Evolutionary conservation across 176 grass and related monocot genomes (phyloP).

Genomic region (Zizania latifolia): DNA sequence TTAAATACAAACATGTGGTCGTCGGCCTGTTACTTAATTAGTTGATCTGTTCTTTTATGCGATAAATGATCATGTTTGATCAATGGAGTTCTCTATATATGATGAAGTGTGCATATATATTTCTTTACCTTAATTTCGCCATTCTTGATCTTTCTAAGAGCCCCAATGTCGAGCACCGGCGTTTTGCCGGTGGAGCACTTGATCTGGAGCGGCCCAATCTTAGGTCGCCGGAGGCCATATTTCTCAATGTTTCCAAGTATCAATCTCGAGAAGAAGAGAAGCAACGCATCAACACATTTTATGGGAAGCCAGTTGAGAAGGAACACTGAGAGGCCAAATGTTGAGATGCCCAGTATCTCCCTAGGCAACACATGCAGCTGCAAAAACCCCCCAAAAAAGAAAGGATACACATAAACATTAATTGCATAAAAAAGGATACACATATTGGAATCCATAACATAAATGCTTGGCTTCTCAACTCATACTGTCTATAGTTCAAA

Average conservation of each 20-base stretch:
- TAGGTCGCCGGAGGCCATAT: conserved; percentile 49
- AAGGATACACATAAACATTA: too few relatives aligned
- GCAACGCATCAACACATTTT: conserved; percentile 50
- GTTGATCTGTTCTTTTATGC: too few relatives aligned
- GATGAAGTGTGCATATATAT: background rate
- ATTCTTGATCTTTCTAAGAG: conserved; percentile 59
- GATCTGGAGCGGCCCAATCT: conserved; percentile 62
- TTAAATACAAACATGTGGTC: too few relatives aligned
- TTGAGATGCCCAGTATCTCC: conserved; percentile 79
- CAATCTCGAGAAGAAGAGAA: conserved; percentile 62
- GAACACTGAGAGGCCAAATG: conserved; percentile 69
- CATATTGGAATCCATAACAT: background rate
- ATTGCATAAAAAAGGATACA: background rate
- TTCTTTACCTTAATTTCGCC: conserved; percentile 57
- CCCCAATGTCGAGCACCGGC: conserved; percentile 64
- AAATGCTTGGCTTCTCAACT: background rate
- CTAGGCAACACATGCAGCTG: conserved; percentile 86
- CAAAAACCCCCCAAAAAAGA: too few relatives aligned
- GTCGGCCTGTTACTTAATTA: too few relatives aligned
- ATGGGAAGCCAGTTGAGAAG: conserved; percentile 67
- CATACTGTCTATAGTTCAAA: background rate
- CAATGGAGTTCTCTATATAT: too few relatives aligned
- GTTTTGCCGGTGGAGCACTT: conserved; percentile 69
- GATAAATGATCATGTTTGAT: too few relatives aligned
- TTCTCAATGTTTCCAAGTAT: conserved; percentile 66